A percentile compares a stretch with the other conserved stretches of the same genome.
Evolutionary conservation across 495 filamentous ascomycete species (phyloP).

Genomic region (Chaetomium cochliodes): DNA sequence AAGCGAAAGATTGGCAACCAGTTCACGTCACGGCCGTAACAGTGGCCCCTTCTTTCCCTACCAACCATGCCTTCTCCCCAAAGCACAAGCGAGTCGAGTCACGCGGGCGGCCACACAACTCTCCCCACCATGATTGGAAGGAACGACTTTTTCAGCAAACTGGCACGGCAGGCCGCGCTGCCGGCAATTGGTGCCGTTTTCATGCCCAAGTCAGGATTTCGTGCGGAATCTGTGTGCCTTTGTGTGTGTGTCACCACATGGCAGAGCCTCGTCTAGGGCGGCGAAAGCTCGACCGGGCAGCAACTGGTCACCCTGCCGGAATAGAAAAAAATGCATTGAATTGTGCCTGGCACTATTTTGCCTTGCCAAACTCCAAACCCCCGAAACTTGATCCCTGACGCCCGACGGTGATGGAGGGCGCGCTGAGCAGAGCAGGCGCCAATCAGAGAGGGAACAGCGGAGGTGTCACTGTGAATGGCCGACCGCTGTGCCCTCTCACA

Average conservation of each 20-base stretch:
- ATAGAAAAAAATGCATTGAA: not conserved
- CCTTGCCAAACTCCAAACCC: not conserved
- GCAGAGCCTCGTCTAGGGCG: conserved; percentile 2
- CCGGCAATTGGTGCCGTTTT: conserved; percentile 5
- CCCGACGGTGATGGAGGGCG: not conserved
- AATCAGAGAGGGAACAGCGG: not conserved
- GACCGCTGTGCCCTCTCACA: not conserved
- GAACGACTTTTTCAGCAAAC: not conserved
- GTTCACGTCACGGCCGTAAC: not conserved
- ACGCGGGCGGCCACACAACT: conserved; percentile 1
- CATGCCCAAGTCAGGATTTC: not conserved
- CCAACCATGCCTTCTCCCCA: not conserved
- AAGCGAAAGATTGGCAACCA: not conserved
- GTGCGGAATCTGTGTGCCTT: not conserved
- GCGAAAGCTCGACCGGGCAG: not conserved
- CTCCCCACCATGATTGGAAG: conserved; percentile 8
- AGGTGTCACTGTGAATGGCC: not conserved
- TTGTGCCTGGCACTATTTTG: not conserved
- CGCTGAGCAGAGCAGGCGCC: not conserved
- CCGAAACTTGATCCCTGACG: not conserved
- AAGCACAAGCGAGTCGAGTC: conserved; percentile 8
- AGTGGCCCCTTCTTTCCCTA: not conserved
- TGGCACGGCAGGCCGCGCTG: not conserved
- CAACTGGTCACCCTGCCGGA: not conserved
- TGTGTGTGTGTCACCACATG: not conserved